These are phyloP conservation scores for Phialocephala subalpina DNA, from an alignment of 2,329 filamentous ascomycete species.

Conservation along the genomic window DNA sequence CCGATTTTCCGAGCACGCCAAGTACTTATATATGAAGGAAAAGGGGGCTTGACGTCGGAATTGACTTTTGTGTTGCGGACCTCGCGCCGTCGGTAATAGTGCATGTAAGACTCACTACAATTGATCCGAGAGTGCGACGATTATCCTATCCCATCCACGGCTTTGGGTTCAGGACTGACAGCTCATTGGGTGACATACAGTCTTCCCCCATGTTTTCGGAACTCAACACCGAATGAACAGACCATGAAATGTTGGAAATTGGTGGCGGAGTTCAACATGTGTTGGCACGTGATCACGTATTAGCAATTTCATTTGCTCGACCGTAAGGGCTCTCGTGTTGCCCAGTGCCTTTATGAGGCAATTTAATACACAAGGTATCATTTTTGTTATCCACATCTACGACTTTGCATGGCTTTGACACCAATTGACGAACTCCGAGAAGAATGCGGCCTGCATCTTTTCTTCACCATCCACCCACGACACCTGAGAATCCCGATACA, in stretches of 20 bases:
- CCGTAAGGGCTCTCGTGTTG: not conserved
- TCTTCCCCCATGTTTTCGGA: too few species aligned
- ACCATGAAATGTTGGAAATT: too few species aligned
- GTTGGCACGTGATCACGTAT: not conserved
- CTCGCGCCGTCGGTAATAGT: not conserved
- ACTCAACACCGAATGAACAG: too few species aligned
- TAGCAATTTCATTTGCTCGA: not conserved
- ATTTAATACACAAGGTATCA: not conserved
- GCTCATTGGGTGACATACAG: not conserved
- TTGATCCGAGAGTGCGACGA: not conserved
- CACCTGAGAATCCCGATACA: slow-evolving; percentile 71
- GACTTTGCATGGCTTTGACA: slow-evolving; percentile 56
- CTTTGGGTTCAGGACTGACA: not conserved
- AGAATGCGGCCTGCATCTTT: slow-evolving; percentile 70
- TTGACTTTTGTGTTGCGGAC: not conserved
- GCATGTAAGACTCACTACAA: not conserved
- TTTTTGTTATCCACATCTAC: slow-evolving; percentile 2
- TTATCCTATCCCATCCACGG: not conserved
- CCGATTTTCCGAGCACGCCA: not conserved
- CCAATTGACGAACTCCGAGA: slow-evolving; percentile 80
- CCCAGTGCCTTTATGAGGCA: not conserved
- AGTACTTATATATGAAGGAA: not conserved
- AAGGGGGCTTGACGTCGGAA: not conserved
- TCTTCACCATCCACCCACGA: slow-evolving; percentile 65
- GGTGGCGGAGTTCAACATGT: too few species aligned